Conservation (phyloP, 83 land plant genomes). For the Larix sibirica region DNA sequence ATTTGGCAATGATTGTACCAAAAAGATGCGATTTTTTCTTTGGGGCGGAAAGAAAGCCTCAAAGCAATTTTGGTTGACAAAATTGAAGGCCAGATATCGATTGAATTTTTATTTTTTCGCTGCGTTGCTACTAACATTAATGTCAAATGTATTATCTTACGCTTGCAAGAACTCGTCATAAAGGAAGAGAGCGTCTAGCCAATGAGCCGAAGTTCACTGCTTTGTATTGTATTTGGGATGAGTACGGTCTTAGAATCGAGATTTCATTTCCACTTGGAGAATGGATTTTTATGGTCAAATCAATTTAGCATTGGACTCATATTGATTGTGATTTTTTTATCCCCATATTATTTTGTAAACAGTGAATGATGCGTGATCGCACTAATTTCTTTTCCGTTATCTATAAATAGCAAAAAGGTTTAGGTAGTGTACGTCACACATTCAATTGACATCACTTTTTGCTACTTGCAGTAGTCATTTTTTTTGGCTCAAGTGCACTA, state of each 20-base stretch:
- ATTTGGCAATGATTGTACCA: conserved; percentile 53
- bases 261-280: no score
- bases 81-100: neutral
- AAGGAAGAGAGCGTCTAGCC: neutral
- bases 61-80: neutral
- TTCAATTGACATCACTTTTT: no score
- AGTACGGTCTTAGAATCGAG: neutral
- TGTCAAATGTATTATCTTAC: neutral
- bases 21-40: neutral
- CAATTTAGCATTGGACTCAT: no score
- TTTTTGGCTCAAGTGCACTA: no score
- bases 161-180: neutral
- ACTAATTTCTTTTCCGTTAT: no score
- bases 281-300: no score
- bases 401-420: no score
- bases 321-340: no score
- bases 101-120: neutral
- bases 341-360: no score
- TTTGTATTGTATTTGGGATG: neutral
- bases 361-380: no score
- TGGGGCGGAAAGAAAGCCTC: neutral
- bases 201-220: conserved; percentile 3
- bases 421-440: no score
- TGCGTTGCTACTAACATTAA: neutral
- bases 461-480: no score